Evolutionary conservation across 169 alveolate genomes (phyloP), one percentile per base, ranked within the genome.

Genomic region (Plasmodium fragile): DNA sequence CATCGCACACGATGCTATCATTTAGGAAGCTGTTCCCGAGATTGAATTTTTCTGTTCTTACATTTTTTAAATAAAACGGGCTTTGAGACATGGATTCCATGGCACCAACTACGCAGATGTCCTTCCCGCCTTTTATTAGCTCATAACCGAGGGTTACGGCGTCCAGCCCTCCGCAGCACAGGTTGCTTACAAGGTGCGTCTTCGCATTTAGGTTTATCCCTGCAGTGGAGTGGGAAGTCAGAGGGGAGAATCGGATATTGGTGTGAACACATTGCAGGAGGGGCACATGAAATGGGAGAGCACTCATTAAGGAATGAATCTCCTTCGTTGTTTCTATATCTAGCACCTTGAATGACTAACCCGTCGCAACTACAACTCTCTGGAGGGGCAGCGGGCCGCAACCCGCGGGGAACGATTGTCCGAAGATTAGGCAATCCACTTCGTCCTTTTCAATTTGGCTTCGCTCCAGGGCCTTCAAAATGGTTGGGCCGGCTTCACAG

Each of bases 101-200:
- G 8, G 91, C 41, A 1, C 97, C 97, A 41, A 95, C 95, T 30
- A 82, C 69, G 25, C 96, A 92, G 34, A 78, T 18, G 89, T 95
- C 94, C 85, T 85, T 95, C 2, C 95, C 96, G 36, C 92, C 72
- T 39, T 55, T 75, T n/a, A 95, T 69, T n/a, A 82, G 22, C 43
- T 95, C 95, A 52, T 75, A 45, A n/a, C 96, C 96, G 25, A 94
- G 2, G 4, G 92, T 91, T 11, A 93, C 52, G 3, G 96, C 90
- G 43, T 95, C 95, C 83, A 95, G 65, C 13, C 97, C 97, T 65
- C 96, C 92, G 55, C 96, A 93, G 59, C 97, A 95, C 53, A 92
- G 32, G 45, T 95, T 94, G 77, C 80, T 95, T 18, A 90, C 52
- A 8, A 85, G 95, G 75, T 92, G 72, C 11, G 95, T 85, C 30